A percentile compares a stretch with the other conserved stretches of the same genome.
Conservation (phyloP, 2,329 filamentous ascomycete species). For the Penicillium sp. region DNA sequence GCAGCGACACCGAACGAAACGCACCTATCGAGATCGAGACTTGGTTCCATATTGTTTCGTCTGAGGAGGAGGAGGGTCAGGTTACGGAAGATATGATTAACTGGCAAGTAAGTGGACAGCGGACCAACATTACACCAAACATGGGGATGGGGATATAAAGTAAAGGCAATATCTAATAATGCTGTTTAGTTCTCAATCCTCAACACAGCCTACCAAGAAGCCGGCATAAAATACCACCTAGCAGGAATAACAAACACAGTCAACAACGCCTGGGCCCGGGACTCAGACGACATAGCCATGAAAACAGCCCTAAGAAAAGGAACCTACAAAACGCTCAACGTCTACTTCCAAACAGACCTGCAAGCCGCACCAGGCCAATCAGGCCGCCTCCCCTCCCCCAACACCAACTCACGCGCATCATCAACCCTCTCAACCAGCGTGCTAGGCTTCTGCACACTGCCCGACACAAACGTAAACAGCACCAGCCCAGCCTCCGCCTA, state of each 20-base stretch:
- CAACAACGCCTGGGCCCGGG: slow-evolving; percentile 61
- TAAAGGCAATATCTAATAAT: neutral
- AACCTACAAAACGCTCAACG: slow-evolving; percentile 59
- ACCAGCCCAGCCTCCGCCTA: slow-evolving; percentile 47
- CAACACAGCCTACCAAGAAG: slow-evolving; percentile 51
- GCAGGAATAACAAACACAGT: slow-evolving; percentile 54
- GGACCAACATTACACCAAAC: no score
- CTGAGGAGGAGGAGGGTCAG: slow-evolving; percentile 29
- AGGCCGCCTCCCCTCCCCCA: slow-evolving; percentile 22
- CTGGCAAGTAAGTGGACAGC: slow-evolving; percentile 39
- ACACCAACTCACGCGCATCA: slow-evolving; percentile 19
- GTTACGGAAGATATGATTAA: slow-evolving; percentile 40
- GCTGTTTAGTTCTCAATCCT: slow-evolving; percentile 44
- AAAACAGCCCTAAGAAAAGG: slow-evolving; percentile 59
- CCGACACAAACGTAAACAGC: slow-evolving; percentile 44
- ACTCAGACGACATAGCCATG: slow-evolving; percentile 54
- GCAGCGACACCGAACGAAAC: slow-evolving; percentile 22
- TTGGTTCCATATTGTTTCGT: slow-evolving; percentile 50
- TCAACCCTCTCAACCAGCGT: slow-evolving; percentile 38
- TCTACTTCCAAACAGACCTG: slow-evolving; percentile 64
- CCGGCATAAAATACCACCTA: slow-evolving; percentile 56
- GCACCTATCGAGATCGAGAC: slow-evolving; percentile 43
- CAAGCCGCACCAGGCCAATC: slow-evolving; percentile 30
- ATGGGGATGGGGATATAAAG: no score
- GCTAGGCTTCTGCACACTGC: slow-evolving; percentile 60